Evolutionary conservation across 1,284 basidiomycete genomes (phyloP), one percentile per base, ranked within the genome.

Genomic region (Ganoderma lingzhi): DNA sequence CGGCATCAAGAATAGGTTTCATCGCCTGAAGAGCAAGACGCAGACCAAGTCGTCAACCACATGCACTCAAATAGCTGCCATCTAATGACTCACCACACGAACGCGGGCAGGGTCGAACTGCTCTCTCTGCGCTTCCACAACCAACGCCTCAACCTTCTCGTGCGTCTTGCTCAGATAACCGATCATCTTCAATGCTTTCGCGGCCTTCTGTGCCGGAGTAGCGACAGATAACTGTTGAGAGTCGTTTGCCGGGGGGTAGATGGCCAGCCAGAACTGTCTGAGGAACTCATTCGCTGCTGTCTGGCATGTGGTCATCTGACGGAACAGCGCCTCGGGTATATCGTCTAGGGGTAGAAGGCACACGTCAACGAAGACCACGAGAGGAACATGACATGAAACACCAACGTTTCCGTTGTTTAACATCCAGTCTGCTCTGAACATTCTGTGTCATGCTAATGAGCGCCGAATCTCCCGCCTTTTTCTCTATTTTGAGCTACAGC

Each of bases 251-350:
- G 93, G 88, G 1, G 97, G 97, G 67, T 97, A 93, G 63, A 95
- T 88, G 0, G 96, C 88, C 12, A 92, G 87, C 96, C 97, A 99
- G 78, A 96, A 99, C 78, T 99, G 97, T 12, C 97, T 90, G 12
- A 99, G 85, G 79, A 99, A 98, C 80, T 99, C 97, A 74, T 95
- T 96, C 2, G 96, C 93, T 1, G 96, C 93, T 0, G 95, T 96
- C 77, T 98, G 96, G 75, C 94, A 94, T 0, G 94, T 93, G 10
- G 90, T 89, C 87, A 98, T 93, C 78, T 95, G 91, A 63, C 90
- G 85, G 73, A 95, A 90, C 30, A 98, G 82, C 1, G 83, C 83
- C 39, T 93, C 90, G 0, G 97, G 96, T 32, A 99, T 89, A 39
- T 93, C 90, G 68, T 89, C 95, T 96, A 72, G 65, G 58, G 61